A percentile compares a stretch with the other conserved stretches of the same genome.
phyloP scores from a whole-genome alignment of 257 asterid genomes.

The Apocynum venetum region DNA sequence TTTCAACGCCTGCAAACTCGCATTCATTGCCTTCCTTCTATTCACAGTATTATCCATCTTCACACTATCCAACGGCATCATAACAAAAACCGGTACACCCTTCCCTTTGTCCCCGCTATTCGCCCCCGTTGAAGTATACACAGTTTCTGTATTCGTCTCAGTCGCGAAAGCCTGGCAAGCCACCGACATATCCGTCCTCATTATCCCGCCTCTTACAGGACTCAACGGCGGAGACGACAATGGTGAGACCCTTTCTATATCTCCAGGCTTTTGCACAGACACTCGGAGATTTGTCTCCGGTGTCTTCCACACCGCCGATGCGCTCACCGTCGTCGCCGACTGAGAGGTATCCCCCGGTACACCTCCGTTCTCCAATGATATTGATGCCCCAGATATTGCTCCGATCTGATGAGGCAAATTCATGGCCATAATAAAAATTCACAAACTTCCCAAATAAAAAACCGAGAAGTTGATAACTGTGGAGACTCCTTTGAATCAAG shows the following conservation, averaged over 20 bases:
- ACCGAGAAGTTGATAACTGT: background rate
- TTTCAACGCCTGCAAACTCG: slow-evolving; percentile 90
- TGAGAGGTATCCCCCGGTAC: slow-evolving; percentile 34
- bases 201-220: slow-evolving; percentile 53
- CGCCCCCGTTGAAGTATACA: slow-evolving; percentile 17
- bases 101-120: slow-evolving; percentile 24
- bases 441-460: background rate
- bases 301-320: slow-evolving; percentile 59
- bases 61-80: slow-evolving; percentile 99
- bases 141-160: slow-evolving; percentile 34
- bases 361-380: slow-evolving; percentile 38
- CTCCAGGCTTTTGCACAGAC: slow-evolving; percentile 37
- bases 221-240: slow-evolving; percentile 81
- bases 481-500: background rate
- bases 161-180: slow-evolving; percentile 75
- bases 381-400: slow-evolving; percentile 55
- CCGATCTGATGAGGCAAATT: slow-evolving; percentile 81
- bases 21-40: slow-evolving; percentile 92
- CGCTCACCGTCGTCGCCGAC: slow-evolving; percentile 36
- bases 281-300: slow-evolving; percentile 52
- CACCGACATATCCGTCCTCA: slow-evolving; percentile 57
- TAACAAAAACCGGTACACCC: slow-evolving; percentile 91
- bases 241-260: slow-evolving; percentile 60
- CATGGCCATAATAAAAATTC: slow-evolving; percentile 62
- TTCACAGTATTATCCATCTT: slow-evolving; percentile 78